These are phyloP conservation scores for Phytophthora fragariaefolia DNA, from an alignment of 352 stramenopile genomes.

Conservation along the genomic window DNA sequence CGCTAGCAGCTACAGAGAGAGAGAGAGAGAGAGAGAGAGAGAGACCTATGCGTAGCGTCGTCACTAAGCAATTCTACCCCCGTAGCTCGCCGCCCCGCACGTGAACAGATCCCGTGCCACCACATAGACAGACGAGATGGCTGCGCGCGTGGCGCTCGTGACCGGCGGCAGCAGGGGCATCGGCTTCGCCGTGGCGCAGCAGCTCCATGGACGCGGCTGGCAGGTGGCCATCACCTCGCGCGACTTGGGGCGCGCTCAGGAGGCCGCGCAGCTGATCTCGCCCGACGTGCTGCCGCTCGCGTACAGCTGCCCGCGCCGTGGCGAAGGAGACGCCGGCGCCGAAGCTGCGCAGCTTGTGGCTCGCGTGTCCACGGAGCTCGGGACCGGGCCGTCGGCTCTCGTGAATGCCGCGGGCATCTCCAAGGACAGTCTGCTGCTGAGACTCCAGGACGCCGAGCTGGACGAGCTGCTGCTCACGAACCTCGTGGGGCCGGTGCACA, in stretches of 20 bases:
- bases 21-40: too few relatives aligned
- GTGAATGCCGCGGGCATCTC: constrained; percentile 80
- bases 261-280: constrained; percentile 56
- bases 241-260: constrained; percentile 54
- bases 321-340: constrained; percentile 21
- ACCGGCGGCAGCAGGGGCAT: constrained; percentile 85
- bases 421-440: constrained; percentile 74
- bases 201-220: constrained; percentile 73
- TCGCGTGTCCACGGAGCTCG: constrained; percentile 48
- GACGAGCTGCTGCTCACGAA: constrained; percentile 80
- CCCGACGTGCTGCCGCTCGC: constrained; percentile 56
- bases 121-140: constrained; percentile 16
- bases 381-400: constrained; percentile 54
- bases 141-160: constrained; percentile 57
- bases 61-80: too few relatives aligned
- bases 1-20: too few relatives aligned
- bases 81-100: constrained; percentile 1
- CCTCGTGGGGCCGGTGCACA: constrained; percentile 72
- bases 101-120: constrained; percentile 11
- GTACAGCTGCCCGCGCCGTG: constrained; percentile 59
- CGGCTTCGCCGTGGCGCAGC: constrained; percentile 70
- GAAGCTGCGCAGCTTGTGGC: constrained; percentile 48
- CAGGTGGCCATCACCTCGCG: constrained; percentile 77
- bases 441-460: constrained; percentile 65
- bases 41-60: too few relatives aligned